phyloP scores from a whole-genome alignment of 1,284 basidiomycete genomes.

The Austroboletus niveus region DNA sequence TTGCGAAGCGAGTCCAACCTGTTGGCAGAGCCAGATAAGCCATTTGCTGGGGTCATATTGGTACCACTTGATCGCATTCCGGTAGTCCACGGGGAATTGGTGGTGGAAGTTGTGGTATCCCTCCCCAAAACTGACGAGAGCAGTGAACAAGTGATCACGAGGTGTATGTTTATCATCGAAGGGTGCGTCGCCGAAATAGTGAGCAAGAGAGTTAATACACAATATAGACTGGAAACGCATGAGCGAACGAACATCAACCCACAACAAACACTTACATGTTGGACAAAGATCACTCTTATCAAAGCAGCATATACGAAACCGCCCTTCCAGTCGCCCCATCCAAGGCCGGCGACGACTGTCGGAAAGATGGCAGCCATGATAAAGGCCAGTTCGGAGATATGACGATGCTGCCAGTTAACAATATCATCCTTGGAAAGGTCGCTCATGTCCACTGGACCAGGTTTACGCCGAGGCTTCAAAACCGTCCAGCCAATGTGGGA shows the following conservation, averaged over 20 bases:
- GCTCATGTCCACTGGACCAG: constrained; percentile 85
- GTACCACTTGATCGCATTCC: constrained; percentile 92
- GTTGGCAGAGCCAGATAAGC: constrained; percentile 74
- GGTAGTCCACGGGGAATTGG: constrained; percentile 66
- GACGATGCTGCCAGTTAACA: constrained; percentile 85
- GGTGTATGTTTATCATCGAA: constrained; percentile 98
- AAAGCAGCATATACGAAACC: constrained; percentile 88
- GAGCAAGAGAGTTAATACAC: constrained; percentile 93
- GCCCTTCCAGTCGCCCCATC: constrained; percentile 84
- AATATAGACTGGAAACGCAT: constrained; percentile 71
- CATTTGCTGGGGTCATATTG: constrained; percentile 91
- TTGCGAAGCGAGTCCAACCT: constrained; percentile 79
- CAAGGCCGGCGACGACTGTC: constrained; percentile 71
- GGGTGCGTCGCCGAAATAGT: constrained; percentile 90
- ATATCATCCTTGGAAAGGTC: constrained; percentile 79
- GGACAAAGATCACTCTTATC: constrained; percentile 80
- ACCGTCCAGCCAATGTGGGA: constrained; percentile 94
- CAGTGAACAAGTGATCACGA: constrained; percentile 83
- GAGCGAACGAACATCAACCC: not conserved
- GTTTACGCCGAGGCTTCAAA: constrained; percentile 83
- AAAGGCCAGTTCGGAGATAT: constrained; percentile 74
- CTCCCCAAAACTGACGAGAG: constrained; percentile 86
- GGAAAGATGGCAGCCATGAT: constrained; percentile 76
- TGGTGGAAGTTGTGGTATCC: constrained; percentile 98
- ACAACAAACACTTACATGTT: constrained; percentile 63